Percentiles rank a stretch among this genome's conserved stretches.
These are phyloP conservation scores for Ilyonectria destructans DNA, from an alignment of 2,329 filamentous ascomycete genomes.

Conservation along the genomic window DNA sequence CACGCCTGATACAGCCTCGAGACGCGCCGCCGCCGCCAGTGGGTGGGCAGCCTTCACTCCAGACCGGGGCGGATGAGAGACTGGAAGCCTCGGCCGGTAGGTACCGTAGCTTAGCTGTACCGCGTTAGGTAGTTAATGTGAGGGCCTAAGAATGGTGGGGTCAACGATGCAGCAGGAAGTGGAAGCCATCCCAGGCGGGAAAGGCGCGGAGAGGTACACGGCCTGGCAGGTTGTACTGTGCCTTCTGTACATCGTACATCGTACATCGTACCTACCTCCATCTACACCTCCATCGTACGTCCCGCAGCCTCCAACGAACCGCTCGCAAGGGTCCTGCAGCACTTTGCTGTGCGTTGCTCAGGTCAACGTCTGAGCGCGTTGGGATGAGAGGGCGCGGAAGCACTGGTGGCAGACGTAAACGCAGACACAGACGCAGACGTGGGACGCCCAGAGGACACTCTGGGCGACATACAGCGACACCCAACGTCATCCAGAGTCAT, in stretches of 20 bases:
- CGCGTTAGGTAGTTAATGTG: not conserved
- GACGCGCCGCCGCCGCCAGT: not conserved
- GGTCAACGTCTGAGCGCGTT: not conserved
- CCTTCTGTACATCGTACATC: conserved; percentile 6
- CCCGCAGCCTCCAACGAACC: conserved; percentile 9
- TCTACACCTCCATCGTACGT: conserved; percentile 4
- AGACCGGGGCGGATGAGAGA: not conserved
- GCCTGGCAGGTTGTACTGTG: conserved; percentile 3
- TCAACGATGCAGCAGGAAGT: not conserved
- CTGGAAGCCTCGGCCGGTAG: not conserved
- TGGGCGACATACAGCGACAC: not conserved
- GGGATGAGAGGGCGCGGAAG: not conserved
- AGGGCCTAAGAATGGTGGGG: conserved; percentile 7
- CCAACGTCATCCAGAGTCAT: not conserved
- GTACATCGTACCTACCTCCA: conserved; percentile 1
- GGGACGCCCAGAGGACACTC: not conserved
- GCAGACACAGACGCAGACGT: not conserved
- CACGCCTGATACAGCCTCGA: conserved; percentile 15
- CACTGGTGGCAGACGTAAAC: not conserved
- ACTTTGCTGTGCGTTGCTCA: not conserved
- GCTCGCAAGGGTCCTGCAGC: conserved; percentile 1
- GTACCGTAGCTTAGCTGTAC: not conserved
- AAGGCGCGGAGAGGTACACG: conserved; percentile 1
- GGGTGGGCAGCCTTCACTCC: not conserved
- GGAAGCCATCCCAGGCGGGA: conserved; percentile 3